Percentiles rank a stretch among this genome's conserved stretches.
phyloP scores from a whole-genome alignment of 805 yeast species.

The Saccharomycopsis guyanensis region DNA sequence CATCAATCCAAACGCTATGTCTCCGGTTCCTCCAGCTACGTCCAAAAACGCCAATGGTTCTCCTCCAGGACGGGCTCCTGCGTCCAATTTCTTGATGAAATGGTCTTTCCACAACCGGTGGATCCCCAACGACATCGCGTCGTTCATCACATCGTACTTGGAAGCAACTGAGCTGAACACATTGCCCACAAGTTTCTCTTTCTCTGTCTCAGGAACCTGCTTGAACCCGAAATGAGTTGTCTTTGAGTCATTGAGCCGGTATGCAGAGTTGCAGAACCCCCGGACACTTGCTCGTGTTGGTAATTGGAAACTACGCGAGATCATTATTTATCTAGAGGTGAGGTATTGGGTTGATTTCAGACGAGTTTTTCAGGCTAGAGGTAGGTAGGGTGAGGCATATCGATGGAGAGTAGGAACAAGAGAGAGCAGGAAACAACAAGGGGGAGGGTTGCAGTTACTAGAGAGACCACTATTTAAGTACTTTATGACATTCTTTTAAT shows the following conservation, averaged over 20 bases:
- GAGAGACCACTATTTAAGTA: too few species aligned
- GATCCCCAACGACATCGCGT: slow-evolving; percentile 93
- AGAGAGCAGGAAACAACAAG: too few species aligned
- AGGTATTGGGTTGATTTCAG: too few species aligned
- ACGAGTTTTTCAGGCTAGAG: too few species aligned
- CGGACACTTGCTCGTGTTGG: neutral
- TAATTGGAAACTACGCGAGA: neutral
- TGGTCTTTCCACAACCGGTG: slow-evolving; percentile 95
- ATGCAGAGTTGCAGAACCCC: neutral
- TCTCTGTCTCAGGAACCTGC: slow-evolving; percentile 70
- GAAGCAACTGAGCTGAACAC: slow-evolving; percentile 94
- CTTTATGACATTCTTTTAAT: too few species aligned
- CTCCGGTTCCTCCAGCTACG: slow-evolving; percentile 99
- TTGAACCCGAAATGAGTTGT: slow-evolving; percentile 94
- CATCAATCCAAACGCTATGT: slow-evolving; percentile 89
- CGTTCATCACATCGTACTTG: slow-evolving; percentile 94
- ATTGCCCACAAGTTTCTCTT: slow-evolving; percentile 74
- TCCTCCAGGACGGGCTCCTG: slow-evolving; percentile 86
- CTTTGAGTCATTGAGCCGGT: neutral
- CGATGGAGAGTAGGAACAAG: too few species aligned
- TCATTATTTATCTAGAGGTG: too few species aligned
- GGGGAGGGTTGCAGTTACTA: too few species aligned
- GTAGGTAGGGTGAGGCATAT: too few species aligned
- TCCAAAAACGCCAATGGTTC: slow-evolving; percentile 83
- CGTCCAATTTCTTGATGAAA: slow-evolving; percentile 79